Base-by-base conservation (phyloP, 164 flowering plant genomes). In the Macadamia integrifolia region DNA sequence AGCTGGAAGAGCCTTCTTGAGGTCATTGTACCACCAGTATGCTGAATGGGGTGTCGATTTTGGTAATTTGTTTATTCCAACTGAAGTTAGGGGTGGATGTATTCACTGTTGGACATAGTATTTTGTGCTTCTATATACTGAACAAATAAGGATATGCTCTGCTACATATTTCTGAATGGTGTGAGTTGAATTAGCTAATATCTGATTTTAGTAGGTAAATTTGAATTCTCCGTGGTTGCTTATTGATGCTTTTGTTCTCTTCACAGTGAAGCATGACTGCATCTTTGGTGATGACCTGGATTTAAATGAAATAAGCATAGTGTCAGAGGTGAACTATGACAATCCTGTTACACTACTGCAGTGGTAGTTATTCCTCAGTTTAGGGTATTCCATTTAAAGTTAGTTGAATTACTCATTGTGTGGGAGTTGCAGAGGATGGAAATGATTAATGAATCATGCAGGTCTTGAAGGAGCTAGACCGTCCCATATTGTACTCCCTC, bases 11-110 rank as follows among this genome's bases (percentile, higher is more conserved):
- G 95, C 98, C 48, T 91, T 93, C 71, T 68, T 93, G 75, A 85
- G 88, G 75, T 91, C 97, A 67, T 85, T 93, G 3, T 90, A 91
- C 78, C 69, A 75, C 61, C 97, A 93, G 68, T 91, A 91, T 87
- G 94, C 95, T 53, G 88, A 82, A 13, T 93, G 98, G 96, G 97
- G 92, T 72, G 96, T 93, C 60, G 98, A 93, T 79, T 90, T 91
- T 78, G 91, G 97, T 91, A 86, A 69, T 48, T 55, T 10, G 0
- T 30, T 49, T 63, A 35, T 31, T 14, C 67, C 7, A 11, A 30
- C 15, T 42, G 14, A 18, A 3, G 6, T 62, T 69, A 11, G 50
- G 6, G 50, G 50, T 8, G 9, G 50, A n/a, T 12, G 42, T 17
- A 14, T 52, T 60, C 6, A 57, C 48, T 53, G n/a, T 6, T 17